Conservation (phyloP, 306 rosid species). For the Alnus glutinosa region DNA sequence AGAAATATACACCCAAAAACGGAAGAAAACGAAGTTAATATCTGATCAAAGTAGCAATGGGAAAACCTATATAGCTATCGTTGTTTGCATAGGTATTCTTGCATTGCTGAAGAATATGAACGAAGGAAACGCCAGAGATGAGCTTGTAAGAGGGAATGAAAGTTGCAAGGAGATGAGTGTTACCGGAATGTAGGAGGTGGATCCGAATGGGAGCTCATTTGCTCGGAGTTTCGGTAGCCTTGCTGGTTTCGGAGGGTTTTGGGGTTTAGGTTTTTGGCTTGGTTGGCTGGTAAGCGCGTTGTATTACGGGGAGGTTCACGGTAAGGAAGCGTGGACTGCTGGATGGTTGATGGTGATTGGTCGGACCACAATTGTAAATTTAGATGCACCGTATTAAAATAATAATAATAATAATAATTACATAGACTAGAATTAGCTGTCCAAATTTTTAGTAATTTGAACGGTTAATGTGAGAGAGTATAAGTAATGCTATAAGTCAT, state of each 20-base stretch:
- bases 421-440: too few relatives aligned
- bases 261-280: constrained; percentile 24
- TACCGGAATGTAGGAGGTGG: neutral
- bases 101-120: neutral
- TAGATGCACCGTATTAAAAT: too few relatives aligned
- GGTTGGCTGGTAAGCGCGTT: neutral
- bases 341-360: neutral
- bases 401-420: too few relatives aligned
- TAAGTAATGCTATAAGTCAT: too few relatives aligned
- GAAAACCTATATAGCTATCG: neutral
- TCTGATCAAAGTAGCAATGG: neutral
- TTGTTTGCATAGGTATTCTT: neutral
- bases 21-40: neutral
- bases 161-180: neutral
- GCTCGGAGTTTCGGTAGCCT: neutral
- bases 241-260: constrained; percentile 17
- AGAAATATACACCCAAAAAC: constrained; percentile 6
- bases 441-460: too few relatives aligned
- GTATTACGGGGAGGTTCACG: constrained; percentile 10
- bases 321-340: constrained; percentile 22
- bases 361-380: too few relatives aligned
- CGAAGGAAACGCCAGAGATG: neutral
- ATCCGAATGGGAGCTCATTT: constrained; percentile 4
- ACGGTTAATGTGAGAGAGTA: too few relatives aligned
- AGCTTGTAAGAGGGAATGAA: neutral